Evolutionary conservation across 805 yeast species (phyloP), one percentile per base, ranked within the genome.

Genomic region (Metschnikowia koreensis): DNA sequence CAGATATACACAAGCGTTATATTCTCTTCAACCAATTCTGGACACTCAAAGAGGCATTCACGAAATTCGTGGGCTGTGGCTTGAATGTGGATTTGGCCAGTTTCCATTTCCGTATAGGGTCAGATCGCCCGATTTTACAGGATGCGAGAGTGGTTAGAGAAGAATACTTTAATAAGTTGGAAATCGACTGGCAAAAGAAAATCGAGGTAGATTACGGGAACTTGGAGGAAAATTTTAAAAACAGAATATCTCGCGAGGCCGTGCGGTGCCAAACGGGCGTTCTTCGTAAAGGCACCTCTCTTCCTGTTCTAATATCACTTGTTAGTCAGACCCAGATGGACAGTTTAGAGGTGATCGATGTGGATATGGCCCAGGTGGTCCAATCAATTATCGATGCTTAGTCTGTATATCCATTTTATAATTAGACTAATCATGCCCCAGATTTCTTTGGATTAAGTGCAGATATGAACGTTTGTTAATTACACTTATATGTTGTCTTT

Each of bases 41-140:
- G 96, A 87, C 96, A 0, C 65, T 89, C 48, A 89, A 89, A 62
- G 96, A 89, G 63, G 82, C 89, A 17, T 86, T 81, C 60, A 78
- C 88, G 7, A 89, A 89, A 60, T 79, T 76, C 38, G 59, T 78
- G 2, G 96, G 96, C 0, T 66, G 75, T 15, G 96, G 96, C 15
- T 39, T 60, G 39, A 60, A 60, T 27, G 47, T 53, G 17, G 61
- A 60, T 45, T 50, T 60, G 45, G 26, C 53, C n/a, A 38, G 46
- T 16, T 52, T 58, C 38, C 38, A 31, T 41, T 57, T 59, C 34
- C n/a, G 22, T 7, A 34, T 45, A 11, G 49, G 53, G 36, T 48
- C 46, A 6, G 13, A 37, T 5, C 34, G 42, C 6, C 46, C 47
- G 12, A 12, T n/a, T 10, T 33, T 41, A 13, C 15, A 6, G 10